Conservation (phyloP, 2,329 filamentous ascomycete genomes). For the Pseudogymnoascus pannorum region DNA sequence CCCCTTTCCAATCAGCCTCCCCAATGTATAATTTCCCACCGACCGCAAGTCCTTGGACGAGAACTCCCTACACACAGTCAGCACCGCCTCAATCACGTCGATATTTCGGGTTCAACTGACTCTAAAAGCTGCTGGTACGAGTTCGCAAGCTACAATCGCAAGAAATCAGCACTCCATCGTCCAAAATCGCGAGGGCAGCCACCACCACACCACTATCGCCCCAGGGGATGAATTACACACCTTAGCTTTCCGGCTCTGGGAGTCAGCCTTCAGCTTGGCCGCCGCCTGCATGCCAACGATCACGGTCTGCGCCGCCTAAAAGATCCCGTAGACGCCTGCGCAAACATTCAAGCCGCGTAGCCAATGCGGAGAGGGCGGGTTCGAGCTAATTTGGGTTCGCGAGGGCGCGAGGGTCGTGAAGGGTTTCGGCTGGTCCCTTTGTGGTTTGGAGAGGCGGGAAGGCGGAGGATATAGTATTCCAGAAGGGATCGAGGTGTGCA, state of each 20-base stretch:
- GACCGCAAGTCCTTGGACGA: constrained; percentile 81
- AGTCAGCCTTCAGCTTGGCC: constrained; percentile 49
- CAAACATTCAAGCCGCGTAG: constrained; percentile 23
- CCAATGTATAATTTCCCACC: constrained; percentile 91
- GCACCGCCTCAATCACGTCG: constrained; percentile 10
- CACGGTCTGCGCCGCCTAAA: constrained; percentile 27
- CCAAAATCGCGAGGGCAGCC: constrained; percentile 9
- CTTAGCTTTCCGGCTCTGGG: constrained; percentile 56
- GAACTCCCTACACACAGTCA: constrained; percentile 65
- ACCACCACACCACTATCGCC: background rate
- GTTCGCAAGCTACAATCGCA: constrained; percentile 67
- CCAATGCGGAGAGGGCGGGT: constrained; percentile 11
- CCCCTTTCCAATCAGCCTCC: constrained; percentile 88
- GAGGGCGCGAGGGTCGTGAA: background rate
- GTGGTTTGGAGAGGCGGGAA: background rate
- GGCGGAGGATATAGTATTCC: background rate
- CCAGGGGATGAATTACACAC: constrained; percentile 25
- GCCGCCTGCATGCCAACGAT: constrained; percentile 40
- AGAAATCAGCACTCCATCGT: constrained; percentile 30
- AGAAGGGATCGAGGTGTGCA: background rate
- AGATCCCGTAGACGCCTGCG: constrained; percentile 21
- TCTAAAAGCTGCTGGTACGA: constrained; percentile 95
- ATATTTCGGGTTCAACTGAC: constrained; percentile 46
- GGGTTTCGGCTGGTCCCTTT: background rate
- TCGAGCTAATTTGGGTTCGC: background rate